Conservation (phyloP, 306 rosid species). For the Ceratonia siliqua region DNA sequence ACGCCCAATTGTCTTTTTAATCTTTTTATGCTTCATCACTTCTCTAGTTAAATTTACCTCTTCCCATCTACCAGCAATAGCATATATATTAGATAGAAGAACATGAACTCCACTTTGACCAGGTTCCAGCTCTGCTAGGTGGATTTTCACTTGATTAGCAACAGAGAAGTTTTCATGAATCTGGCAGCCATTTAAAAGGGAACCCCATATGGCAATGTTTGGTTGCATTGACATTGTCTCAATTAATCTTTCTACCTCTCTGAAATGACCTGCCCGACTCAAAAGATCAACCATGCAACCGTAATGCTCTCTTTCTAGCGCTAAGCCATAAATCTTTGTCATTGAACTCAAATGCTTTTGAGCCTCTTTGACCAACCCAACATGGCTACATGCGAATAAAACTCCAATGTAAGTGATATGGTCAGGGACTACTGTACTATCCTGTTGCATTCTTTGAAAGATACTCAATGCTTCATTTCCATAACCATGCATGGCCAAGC, state of each 20-base stretch:
- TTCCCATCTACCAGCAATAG: conserved; percentile 70
- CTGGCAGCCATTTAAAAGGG: conserved; percentile 78
- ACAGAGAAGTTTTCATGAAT: conserved; percentile 65
- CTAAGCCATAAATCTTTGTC: conserved; percentile 50
- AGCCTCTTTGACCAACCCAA: conserved; percentile 68
- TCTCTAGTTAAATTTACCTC: conserved; percentile 63
- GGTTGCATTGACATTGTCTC: conserved; percentile 56
- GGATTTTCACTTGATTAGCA: conserved; percentile 52
- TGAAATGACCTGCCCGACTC: conserved; percentile 67
- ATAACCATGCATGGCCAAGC: conserved; percentile 69
- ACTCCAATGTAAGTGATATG: conserved; percentile 65
- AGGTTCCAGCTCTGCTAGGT: conserved; percentile 49
- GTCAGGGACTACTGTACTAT: conserved; percentile 55
- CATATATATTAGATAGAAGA: conserved; percentile 77
- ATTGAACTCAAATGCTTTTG: conserved; percentile 53
- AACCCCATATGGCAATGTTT: conserved; percentile 62
- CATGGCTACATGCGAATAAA: conserved; percentile 70
- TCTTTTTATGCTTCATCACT: conserved; percentile 47
- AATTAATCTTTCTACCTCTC: conserved; percentile 61
- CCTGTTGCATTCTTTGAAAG: conserved; percentile 70
- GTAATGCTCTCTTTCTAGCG: conserved; percentile 73
- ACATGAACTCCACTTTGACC: conserved; percentile 62
- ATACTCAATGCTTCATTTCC: conserved; percentile 60
- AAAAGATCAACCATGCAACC: conserved; percentile 81
- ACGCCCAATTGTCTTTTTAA: conserved; percentile 61